Evolutionary conservation across 495 filamentous ascomycete genomes (phyloP).

Genomic region (Podospora australis): DNA sequence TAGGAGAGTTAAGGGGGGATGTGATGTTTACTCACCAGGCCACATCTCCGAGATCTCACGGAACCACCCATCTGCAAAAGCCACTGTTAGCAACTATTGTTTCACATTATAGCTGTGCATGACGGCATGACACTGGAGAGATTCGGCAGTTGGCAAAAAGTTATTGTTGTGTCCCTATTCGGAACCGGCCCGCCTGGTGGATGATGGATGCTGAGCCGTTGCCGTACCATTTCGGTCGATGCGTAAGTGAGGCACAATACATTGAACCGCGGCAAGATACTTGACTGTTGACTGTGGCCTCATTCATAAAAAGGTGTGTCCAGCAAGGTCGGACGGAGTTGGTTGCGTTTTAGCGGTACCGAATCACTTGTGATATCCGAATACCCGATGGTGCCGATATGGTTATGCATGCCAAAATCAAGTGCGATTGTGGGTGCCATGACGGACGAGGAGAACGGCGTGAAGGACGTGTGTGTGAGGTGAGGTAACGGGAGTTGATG

Average conservation of each 20-base stretch:
- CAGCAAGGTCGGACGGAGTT: not conserved
- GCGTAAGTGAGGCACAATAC: not conserved
- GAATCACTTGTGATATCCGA: not conserved
- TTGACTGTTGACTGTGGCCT: no score
- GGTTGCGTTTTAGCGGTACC: not conserved
- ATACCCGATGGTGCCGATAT: not conserved
- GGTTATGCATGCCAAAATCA: no score
- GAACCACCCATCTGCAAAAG: constrained; percentile 90
- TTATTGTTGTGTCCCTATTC: not conserved
- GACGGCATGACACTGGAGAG: not conserved
- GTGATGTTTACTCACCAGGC: constrained; percentile 53
- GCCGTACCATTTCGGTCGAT: not conserved
- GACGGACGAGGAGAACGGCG: no score
- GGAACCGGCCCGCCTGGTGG: not conserved
- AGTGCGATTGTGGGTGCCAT: no score
- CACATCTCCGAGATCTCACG: constrained; percentile 96
- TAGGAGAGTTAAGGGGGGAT: not conserved
- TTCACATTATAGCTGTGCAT: constrained; percentile 1
- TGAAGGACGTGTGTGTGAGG: not conserved
- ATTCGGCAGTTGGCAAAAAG: not conserved
- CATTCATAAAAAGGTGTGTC: no score
- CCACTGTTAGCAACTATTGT: not conserved
- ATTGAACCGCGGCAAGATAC: not conserved
- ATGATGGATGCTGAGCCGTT: not conserved
- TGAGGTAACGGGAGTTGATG: constrained; percentile 2